Evolutionary conservation across 805 yeast species (phyloP).

Genomic region (Allodekkera sacchari): DNA sequence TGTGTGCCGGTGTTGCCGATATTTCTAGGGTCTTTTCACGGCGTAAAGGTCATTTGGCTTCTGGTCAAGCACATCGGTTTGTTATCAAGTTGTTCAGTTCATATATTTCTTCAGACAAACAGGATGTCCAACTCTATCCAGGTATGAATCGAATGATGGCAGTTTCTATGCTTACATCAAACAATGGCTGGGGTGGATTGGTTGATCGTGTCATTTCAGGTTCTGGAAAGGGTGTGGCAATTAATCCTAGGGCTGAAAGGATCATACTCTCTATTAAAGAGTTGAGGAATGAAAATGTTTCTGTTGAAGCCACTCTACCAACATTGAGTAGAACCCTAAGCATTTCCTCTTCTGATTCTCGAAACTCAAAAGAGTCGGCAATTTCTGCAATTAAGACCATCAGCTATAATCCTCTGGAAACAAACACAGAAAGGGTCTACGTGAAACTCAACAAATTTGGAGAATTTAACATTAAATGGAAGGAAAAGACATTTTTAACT

Average conservation of each 20-base stretch:
- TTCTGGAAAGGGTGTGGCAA: constrained; percentile 66
- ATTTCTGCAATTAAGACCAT: constrained; percentile 59
- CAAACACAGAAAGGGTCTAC: constrained; percentile 52
- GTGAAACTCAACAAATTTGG: constrained; percentile 43
- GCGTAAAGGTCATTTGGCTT: constrained; percentile 47
- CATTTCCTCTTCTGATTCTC: too few species aligned
- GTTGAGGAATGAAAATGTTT: constrained; percentile 37
- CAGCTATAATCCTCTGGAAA: constrained; percentile 55
- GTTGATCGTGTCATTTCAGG: constrained; percentile 73
- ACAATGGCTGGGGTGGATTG: constrained; percentile 85
- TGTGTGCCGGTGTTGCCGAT: constrained; percentile 85
- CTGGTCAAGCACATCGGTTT: constrained; percentile 65
- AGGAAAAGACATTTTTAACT: constrained; percentile 37
- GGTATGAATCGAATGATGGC: constrained; percentile 29
- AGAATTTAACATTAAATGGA: constrained; percentile 9
- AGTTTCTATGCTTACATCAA: constrained; percentile 28
- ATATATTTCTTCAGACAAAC: constrained; percentile 36
- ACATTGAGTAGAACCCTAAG: too few species aligned
- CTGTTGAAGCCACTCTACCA: not conserved
- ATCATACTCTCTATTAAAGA: constrained; percentile 68
- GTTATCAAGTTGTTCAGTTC: constrained; percentile 67
- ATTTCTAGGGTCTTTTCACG: constrained; percentile 69
- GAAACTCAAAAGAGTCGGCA: constrained; percentile 38
- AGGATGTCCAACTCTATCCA: constrained; percentile 16
- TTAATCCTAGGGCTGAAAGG: constrained; percentile 72